Evolutionary conservation across 768 basidiomycete species (phyloP), one percentile per base, ranked within the genome.

Genomic region (Calvatia gigantea): DNA sequence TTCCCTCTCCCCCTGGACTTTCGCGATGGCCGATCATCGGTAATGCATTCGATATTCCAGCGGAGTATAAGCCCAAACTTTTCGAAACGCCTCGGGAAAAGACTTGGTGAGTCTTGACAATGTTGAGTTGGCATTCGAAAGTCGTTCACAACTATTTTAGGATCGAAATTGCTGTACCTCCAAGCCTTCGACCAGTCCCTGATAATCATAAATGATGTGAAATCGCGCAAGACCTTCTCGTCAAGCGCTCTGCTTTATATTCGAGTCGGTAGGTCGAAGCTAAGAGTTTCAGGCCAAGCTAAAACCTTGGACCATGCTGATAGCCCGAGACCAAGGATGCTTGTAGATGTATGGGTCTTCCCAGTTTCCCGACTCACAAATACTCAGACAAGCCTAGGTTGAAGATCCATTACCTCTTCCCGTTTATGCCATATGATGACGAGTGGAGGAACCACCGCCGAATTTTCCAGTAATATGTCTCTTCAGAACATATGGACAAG

Each of bases 191-290:
- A 55, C n/a, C 52, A 41, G 17, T 29, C 54, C 15, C 38, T 60
- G 9, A 41, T 62, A 31, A 38, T 62, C 15, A 39, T 62, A 6
- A 62, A 62, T 19, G 59, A 59, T 21, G 19, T 43, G 6, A n/a
- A 37, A 19, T 59, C 2, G 59, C 52, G 17, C 43, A 44, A 12
- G 56, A 57, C n/a, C 51, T 62, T 1, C 50, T 62, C 4, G 61
- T 60, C 4, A 57, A 52, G 32, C 56, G 61, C 1, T 59, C 58
- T 5, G 17, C 41, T 2, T 41, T 58, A 3, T 62, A 62, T 53
- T 62, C 61, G 3, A 51, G 51, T 12, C 51, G 61, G 60, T 61
- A 33, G 21, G 58, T 17, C 2, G 27, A 14, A 17, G 17, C n/a
- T 7, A 11, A 42, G 12, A 23, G 6, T 9, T 23, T 29, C 25